phyloP scores from a whole-genome alignment of 345 rosid genomes.

The Pugionium cornutum region DNA sequence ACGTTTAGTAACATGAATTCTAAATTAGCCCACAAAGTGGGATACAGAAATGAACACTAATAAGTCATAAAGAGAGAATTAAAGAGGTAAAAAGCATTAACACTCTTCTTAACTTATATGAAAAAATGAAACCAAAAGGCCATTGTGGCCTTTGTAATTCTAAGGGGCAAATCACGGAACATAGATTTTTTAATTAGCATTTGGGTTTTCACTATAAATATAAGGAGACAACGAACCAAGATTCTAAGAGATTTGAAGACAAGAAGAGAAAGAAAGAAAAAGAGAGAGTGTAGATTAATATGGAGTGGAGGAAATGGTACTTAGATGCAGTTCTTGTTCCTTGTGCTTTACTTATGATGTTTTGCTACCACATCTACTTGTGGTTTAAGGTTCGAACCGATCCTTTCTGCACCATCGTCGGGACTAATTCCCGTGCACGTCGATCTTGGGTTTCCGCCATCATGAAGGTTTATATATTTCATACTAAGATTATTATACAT shows the following conservation, averaged over 20 bases:
- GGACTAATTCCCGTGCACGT: slow-evolving; percentile 61
- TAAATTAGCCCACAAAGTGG: slow-evolving; percentile 33
- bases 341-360: slow-evolving; percentile 45
- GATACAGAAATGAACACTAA: slow-evolving; percentile 26
- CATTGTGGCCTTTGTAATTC: slow-evolving; percentile 16
- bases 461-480: slow-evolving; percentile 56
- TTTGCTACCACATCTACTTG: slow-evolving; percentile 63
- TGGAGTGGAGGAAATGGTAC: slow-evolving; percentile 53
- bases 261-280: not conserved
- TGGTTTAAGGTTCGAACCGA: slow-evolving; percentile 73
- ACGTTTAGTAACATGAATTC: slow-evolving; percentile 24
- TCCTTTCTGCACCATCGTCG: slow-evolving; percentile 77
- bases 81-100: slow-evolving; percentile 17
- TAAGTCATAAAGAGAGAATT: slow-evolving; percentile 29
- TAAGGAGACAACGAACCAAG: slow-evolving; percentile 29
- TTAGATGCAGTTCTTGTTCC: slow-evolving; percentile 78
- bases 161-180: slow-evolving; percentile 31
- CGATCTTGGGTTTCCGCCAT: slow-evolving; percentile 81
- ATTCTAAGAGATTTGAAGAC: slow-evolving; percentile 20
- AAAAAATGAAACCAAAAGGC: not conserved
- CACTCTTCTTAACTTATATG: slow-evolving; percentile 8
- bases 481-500: no score
- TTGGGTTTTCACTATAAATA: slow-evolving; percentile 32
- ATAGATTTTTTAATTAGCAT: not conserved
- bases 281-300: slow-evolving; percentile 11